Evolutionary conservation across 257 asterid species (phyloP), one percentile per base, ranked within the genome.

Genomic region (Jasminum sambac): DNA sequence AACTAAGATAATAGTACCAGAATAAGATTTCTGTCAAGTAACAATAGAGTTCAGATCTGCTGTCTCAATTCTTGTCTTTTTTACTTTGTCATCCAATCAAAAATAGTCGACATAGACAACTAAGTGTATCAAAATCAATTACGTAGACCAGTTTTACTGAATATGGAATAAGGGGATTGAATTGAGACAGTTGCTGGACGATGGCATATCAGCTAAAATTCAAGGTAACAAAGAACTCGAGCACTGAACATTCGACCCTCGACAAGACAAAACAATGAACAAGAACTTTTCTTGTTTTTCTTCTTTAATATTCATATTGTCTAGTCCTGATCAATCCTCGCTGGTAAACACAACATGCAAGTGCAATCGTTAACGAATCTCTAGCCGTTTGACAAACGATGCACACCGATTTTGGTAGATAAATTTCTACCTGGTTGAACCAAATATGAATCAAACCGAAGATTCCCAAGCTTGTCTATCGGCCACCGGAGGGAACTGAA

Each of bases 341-440:
- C 14, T 55, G 21, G 34, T 23, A 55, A 55, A 55, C 36, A 55
- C 12, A 1, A 8, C 30, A 52, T n/a, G n/a, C 13, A 19, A 10
- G 36, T 19, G 30, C 34, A 37, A 50, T 9, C 11, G 43, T 61
- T 68, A 74, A 41, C 74, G 52, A 50, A 50, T 48, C 65, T 39
- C 65, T 39, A 55, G 36, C 16, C 62, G 21, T 61, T 14, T 61
- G 23, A 38, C 48, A 73, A 60, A 12, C 37, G 34, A 43, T 24
- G n/a, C n/a, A 39, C 14, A 24, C 16, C 44, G 43, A 64, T 39
- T 24, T 43, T 37, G 30, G 24, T 17, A 63, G 71, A 61, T 19
- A 61, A 41, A 19, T 24, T 11, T 69, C 78, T 75, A 80, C 76
- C 83, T 72, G 60, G 42, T 61, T 55, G 67, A 58, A 23, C 36